Evolutionary conservation across 1,139 yeast genomes (phyloP), one percentile per base, ranked within the genome.

Genomic region (Yamadazyma dushanensis): DNA sequence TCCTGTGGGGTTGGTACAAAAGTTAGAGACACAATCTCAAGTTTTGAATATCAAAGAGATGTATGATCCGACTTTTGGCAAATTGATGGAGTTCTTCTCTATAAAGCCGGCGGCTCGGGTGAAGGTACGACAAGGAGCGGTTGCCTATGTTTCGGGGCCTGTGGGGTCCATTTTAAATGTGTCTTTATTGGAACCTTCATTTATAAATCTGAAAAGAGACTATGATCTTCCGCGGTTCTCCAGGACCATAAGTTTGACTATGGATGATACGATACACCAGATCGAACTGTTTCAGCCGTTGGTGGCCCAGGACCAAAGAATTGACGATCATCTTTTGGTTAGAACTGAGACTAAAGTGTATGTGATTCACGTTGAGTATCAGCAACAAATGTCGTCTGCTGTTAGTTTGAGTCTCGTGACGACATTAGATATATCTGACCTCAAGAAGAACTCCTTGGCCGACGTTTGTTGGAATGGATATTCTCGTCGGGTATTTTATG

Each of bases 381-480:
- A 35, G 29, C 26, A 29, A 7, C 36, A 31, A 16, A 19, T 24
- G 7, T 32, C 37, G 8, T 36, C 41, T 2, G 24, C 41, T 16
- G 34, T 49, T 6, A 41, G 45, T n/a, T 37, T 63, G 10, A 39
- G 47, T 6, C 41, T 57, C 5, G 34, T 61, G 5, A 63, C 57
- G 3, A 60, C 56, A 21, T 33, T 63, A 3, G 31, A 33, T 5
- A 35, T 56, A 1, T 25, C 42, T 2, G 52, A 53, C 1, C 38
- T 70, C 7, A 39, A 49, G 8, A 62, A 63, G 3, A 47, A 56
- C 20, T 61, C 63, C 1, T 64, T 78, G 43, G 75, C 78, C 0
- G 78, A 78, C 51, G 59, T 70, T 2, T 48, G 65, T 2, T 70
- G 70, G 41, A 65, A 66, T 41, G 76, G 76, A 0, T 57, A 56